phyloP scores from a whole-genome alignment of 1,284 basidiomycete species.

The Xanthoconium separans region DNA sequence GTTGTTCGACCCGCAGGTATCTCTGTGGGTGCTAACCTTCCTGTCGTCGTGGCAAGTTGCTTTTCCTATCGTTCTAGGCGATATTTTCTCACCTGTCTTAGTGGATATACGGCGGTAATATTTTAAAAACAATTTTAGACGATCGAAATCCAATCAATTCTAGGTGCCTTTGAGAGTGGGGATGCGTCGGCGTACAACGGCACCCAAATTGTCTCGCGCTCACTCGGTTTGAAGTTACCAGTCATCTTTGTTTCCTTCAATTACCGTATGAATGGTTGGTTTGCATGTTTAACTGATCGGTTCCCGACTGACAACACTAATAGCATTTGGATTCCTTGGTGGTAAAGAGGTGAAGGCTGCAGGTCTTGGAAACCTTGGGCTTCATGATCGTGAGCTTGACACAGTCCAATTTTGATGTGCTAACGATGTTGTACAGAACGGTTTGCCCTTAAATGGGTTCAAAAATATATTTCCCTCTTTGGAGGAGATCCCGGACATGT shows the following conservation, averaged over 20 bases:
- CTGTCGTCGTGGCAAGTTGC: constrained; percentile 19
- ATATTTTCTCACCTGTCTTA: background rate
- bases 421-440: background rate
- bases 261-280: constrained; percentile 31
- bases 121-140: background rate
- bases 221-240: constrained; percentile 22
- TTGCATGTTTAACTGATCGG: background rate
- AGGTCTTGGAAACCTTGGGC: background rate
- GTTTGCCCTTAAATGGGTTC: background rate
- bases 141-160: background rate
- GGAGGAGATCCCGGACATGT: constrained; percentile 1
- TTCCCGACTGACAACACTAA: background rate
- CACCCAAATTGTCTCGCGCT: constrained; percentile 24
- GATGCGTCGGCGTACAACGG: constrained; percentile 22
- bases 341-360: background rate
- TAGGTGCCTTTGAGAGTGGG: constrained; percentile 17
- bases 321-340: constrained; percentile 26
- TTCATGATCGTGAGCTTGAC: background rate
- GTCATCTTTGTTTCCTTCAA: constrained; percentile 36
- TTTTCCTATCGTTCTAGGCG: background rate
- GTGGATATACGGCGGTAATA: constrained; percentile 20
- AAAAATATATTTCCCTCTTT: background rate
- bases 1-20: constrained; percentile 15
- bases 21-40: constrained; percentile 9
- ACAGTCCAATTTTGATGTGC: too few relatives aligned